Base-by-base conservation (phyloP, 2,329 filamentous ascomycete genomes). In the Arthrobotrys sphaeroides region DNA sequence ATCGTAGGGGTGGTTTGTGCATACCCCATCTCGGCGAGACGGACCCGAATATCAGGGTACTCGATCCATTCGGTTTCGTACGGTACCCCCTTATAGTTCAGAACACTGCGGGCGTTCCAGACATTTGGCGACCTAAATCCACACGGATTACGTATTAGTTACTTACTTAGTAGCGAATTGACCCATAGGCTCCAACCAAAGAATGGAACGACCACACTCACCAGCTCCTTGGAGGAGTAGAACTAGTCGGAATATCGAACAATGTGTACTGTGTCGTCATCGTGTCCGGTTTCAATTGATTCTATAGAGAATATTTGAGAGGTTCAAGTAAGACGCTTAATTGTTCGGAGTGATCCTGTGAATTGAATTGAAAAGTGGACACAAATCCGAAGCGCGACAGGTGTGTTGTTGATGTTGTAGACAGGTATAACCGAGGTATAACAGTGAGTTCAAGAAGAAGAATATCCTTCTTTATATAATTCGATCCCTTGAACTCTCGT, bases 1-100 rank as follows among this genome's bases (percentile, higher is more conserved):
- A 43, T 5, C n/a, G 10, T 16, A 9, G 42, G 43, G 6, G 26
- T 36, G n/a, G n/a, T n/a, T n/a, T 7, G 28, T 53, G 18, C 45
- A 20, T 43, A 75, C 72, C 72, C 72, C 47, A 75, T 59, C 53
- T n/a, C 72, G 13, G 57, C 64, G 88, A 88, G 4, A 86, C 83
- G 26, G 83, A 80, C 38, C 81, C 31, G 28, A 31, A 90, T 84
- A 77, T 89, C 84, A 3, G 85, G 84, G 4, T 90, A 79, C 5
- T 84, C 79, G 0, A 88, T 83, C 86, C 87, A 90, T 65, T 80
- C 77, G 6, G 86, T 87, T n/a, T 79, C 80, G 80, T 86, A 86
- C 0, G 84, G 80, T 3, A 85, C 53, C 0, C 45, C 22, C 77
- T 87, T 87, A 82, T 85, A 85, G 77, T 86, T 86, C 3, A 87